Conservation (phyloP, 495 filamentous ascomycete genomes). For the Corynascus novoguineensis region DNA sequence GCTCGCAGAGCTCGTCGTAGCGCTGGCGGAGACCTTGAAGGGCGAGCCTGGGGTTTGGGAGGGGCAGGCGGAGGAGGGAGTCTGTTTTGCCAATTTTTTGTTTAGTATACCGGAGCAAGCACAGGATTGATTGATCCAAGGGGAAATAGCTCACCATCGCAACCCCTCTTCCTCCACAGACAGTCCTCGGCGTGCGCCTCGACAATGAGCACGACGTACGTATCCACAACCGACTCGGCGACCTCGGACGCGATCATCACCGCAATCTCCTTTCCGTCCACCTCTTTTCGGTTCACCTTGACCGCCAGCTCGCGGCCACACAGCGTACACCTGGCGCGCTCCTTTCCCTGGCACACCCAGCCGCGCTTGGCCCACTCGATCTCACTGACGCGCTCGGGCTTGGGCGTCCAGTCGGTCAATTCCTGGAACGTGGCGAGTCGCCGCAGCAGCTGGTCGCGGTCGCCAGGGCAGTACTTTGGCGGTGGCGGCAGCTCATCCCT, state of each 20-base stretch:
- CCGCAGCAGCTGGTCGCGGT: constrained; percentile 74
- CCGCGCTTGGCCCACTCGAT: constrained; percentile 93
- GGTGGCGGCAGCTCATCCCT: constrained; percentile 5
- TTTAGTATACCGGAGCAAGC: too few relatives aligned
- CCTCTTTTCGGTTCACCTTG: constrained; percentile 64
- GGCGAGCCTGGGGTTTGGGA: constrained; percentile 53
- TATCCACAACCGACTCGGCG: constrained; percentile 67
- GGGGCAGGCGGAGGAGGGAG: constrained; percentile 43
- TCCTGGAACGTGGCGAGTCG: constrained; percentile 83
- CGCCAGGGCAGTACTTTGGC: constrained; percentile 67
- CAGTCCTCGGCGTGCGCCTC: constrained; percentile 78
- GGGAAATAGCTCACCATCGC: constrained; percentile 58
- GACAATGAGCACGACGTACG: constrained; percentile 65
- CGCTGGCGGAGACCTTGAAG: constrained; percentile 53
- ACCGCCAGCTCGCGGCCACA: constrained; percentile 80
- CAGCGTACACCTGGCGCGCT: constrained; percentile 75
- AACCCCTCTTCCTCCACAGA: constrained; percentile 77
- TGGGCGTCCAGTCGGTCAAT: constrained; percentile 81
- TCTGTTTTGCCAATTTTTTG: too few relatives aligned
- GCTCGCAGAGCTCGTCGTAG: constrained; percentile 50
- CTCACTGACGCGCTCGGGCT: constrained; percentile 76
- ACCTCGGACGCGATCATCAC: constrained; percentile 46
- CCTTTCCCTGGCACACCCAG: constrained; percentile 78
- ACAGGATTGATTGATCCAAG: too few relatives aligned
- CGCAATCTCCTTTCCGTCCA: constrained; percentile 57